These are phyloP conservation scores for Musa itinerans DNA, from an alignment of 176 grass and related monocot species.

Conservation along the genomic window DNA sequence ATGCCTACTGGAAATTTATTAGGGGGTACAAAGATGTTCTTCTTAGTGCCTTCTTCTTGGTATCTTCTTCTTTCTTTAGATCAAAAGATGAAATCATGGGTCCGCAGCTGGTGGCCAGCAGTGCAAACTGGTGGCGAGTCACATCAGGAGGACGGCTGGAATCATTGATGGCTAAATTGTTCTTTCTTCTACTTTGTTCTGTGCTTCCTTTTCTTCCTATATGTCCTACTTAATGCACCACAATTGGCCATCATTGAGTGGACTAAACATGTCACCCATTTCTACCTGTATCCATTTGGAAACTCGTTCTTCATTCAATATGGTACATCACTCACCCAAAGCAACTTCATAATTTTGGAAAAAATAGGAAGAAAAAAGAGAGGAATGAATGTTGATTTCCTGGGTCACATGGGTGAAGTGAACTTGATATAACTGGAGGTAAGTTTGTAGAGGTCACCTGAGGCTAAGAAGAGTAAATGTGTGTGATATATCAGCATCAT, in stretches of 20 bases:
- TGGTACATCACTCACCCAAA: background rate
- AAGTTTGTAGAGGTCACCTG: background rate
- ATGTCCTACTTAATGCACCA: background rate
- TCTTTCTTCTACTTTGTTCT: background rate
- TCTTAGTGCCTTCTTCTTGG: background rate
- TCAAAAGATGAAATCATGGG: background rate
- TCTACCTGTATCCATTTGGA: no score
- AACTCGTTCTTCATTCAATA: background rate
- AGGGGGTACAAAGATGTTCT: background rate
- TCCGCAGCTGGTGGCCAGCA: background rate
- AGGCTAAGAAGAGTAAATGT: background rate
- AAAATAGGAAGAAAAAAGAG: no score
- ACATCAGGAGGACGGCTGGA: constrained; percentile 8
- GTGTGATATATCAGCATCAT: background rate
- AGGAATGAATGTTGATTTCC: background rate
- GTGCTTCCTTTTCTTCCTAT: background rate
- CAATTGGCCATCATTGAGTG: background rate
- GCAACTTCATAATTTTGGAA: background rate
- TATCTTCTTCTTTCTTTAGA: background rate
- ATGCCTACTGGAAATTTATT: background rate
- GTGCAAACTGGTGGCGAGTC: background rate
- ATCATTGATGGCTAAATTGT: background rate
- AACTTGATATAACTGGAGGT: no score
- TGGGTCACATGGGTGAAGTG: no score
- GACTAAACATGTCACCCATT: background rate